These are phyloP conservation scores for Acacia acuminata DNA, from an alignment of 306 rosid genomes.

Conservation along the genomic window DNA sequence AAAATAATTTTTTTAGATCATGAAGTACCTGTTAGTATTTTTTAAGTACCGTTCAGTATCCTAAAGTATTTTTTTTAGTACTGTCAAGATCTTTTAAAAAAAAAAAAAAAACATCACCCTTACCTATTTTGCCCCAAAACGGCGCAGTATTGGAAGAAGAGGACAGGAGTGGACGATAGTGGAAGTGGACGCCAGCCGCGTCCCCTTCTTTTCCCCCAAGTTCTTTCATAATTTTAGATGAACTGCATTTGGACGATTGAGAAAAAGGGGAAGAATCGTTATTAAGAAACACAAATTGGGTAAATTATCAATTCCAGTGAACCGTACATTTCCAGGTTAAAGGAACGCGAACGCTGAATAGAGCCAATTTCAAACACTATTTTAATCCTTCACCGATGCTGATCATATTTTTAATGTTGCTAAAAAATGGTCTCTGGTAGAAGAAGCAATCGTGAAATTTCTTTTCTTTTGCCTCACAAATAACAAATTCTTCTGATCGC, in stretches of 20 bases:
- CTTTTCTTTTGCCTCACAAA: background rate
- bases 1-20: too few relatives aligned
- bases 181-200: too few relatives aligned
- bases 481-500: background rate
- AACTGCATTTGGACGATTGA: background rate
- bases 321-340: background rate
- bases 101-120: too few relatives aligned
- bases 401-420: background rate
- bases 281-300: too few relatives aligned
- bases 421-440: background rate
- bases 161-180: too few relatives aligned
- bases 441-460: constrained; percentile 20
- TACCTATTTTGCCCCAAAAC: too few relatives aligned
- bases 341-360: background rate
- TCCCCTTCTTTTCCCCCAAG: too few relatives aligned
- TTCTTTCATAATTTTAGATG: background rate
- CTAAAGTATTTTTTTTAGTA: too few relatives aligned
- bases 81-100: too few relatives aligned
- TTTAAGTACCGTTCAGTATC: too few relatives aligned
- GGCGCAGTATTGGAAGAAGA: too few relatives aligned
- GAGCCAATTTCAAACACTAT: background rate
- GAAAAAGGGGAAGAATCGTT: background rate
- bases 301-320: background rate
- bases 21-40: too few relatives aligned
- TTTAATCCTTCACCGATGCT: background rate